Evolutionary conservation across 805 yeast genomes (phyloP), one percentile per base, ranked within the genome.

Genomic region (Lipomyces kockii): DNA sequence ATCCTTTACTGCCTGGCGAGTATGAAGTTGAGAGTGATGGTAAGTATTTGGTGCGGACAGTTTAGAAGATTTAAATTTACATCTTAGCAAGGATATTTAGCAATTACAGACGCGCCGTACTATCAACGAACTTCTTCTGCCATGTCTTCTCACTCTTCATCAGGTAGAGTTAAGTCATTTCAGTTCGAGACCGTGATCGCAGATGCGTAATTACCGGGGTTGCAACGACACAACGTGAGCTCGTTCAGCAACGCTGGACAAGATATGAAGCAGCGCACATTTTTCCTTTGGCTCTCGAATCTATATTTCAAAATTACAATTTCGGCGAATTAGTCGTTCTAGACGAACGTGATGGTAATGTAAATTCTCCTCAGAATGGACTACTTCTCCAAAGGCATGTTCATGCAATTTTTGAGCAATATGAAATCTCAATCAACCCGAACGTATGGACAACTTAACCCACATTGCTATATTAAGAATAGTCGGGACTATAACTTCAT

Each of bases 351-450:
- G 53, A 49, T 49, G 53, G 53, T 17, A 49, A 2, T 49, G 53
- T 49, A 49, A 49, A 49, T 49, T 49, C 53, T 49, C 53, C 53
- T 49, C 53, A 49, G 53, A 49, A 49, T 49, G 53, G 53, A 49
- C 53, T 49, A 12, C 53, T 49, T 49, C 53, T 49, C 53, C 53
- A 49, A 17, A 49, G 53, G 2, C 7, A 12, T 12, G 53, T 49
- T 4, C 53, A 49, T 49, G 53, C 20, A 12, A 12, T 49, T 2
- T 49, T 49, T 49, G 53, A 49, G 20, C 53, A 49, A 49, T 49
- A 49, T 49, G 53, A 49, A 49, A 49, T 49, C 53, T 49, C 53
- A 17, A 49, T 49, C 22, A 49, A 49, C 53, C 53, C 53, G 53
- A 49, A 49, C 53, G 53, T 49, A 49, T 49, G 53, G 20, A 49